Base-by-base conservation (phyloP, 2,329 filamentous ascomycete species). In the Fusarium udum region DNA sequence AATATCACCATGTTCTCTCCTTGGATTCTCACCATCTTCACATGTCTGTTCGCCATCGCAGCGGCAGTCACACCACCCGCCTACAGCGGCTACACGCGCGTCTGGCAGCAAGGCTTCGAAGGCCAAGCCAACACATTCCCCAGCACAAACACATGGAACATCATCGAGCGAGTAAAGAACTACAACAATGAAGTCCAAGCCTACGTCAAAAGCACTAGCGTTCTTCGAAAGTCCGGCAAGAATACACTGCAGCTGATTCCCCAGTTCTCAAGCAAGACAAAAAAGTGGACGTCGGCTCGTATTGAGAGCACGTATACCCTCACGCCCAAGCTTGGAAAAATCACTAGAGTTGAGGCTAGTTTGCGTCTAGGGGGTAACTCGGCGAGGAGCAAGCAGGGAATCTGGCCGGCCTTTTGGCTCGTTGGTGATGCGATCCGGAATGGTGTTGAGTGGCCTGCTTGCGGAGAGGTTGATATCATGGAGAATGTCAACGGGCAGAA, bases 401-500 rank as follows among this genome's bases (percentile, higher is more conserved):
- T 90, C 56, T 90, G 88, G 88, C 87, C 88, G 1, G 88, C 88
- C 1, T 89, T 89, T 75, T 90, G 87, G 88, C 81, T 89, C 68
- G 82, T 90, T 22, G 87, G 88, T 45, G 83, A 88, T 56, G 78
- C 83, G 16, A 81, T 86, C 61, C 84, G 86, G 32, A 80, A 84
- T 49, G 87, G 86, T 14, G 84, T 82, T 2, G 40, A 74, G 20
- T 90, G 88, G 88, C 88, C 88, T 1, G 60, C 67, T 14, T 87
- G 86, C 65, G 88, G 88, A 68, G 88, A 90, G 82, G 81, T 90
- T 56, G 88, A 90, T 77, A 86, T 90, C 73, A 82, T 90, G 77
- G 88, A 90, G 82, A 85, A 84, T 64, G 79, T 89, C 75, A 87
- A 89, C 79, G 88, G 88, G 15, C 61, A 81, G 45, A 78, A 79